Evolutionary conservation across 1,139 yeast genomes (phyloP), one percentile per base, ranked within the genome.

Genomic region (Lodderomyces metapsilosis): DNA sequence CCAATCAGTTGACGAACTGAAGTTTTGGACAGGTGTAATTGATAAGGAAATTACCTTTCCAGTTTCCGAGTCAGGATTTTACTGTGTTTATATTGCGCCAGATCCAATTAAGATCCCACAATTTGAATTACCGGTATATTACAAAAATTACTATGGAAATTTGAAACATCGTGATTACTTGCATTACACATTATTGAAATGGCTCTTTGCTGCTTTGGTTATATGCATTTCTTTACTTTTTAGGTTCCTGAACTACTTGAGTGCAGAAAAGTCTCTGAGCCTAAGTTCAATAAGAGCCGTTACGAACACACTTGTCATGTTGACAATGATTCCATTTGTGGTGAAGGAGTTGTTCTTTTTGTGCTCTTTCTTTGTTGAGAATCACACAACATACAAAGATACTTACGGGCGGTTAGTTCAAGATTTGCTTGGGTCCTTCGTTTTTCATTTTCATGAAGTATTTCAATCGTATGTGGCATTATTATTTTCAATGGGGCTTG

Each of bases 401-500:
- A n/a, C n/a, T n/a, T n/a, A n/a, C n/a, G n/a, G n/a, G n/a, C n/a
- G n/a, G n/a, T n/a, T n/a, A n/a, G n/a, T n/a, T n/a, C n/a, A n/a
- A n/a, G n/a, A n/a, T n/a, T n/a, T n/a, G n/a, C n/a, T n/a, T n/a
- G n/a, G n/a, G n/a, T n/a, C n/a, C n/a, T n/a, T 20, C 22, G 5
- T 20, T 20, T 5, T 20, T 20, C 5, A 5, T 8, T 20, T 44
- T 18, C 38, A 34, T 23, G 21, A 21, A 5, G 30, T 40, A n/a
- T 43, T 52, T 16, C 13, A 41, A 7, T 33, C 41, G 8, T 56
- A 49, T 37, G 46, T 54, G 30, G 41, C 56, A n/a, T 56, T 66
- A 28, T 41, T 66, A 24, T 66, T 68, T 45, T 47, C 69, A 32
- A 66, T 66, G 72, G 74, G 74, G 0, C 66, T 62, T 43, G 74